Evolutionary conservation across 257 asterid species (phyloP).

Genomic region (Solanum medicagineum): DNA sequence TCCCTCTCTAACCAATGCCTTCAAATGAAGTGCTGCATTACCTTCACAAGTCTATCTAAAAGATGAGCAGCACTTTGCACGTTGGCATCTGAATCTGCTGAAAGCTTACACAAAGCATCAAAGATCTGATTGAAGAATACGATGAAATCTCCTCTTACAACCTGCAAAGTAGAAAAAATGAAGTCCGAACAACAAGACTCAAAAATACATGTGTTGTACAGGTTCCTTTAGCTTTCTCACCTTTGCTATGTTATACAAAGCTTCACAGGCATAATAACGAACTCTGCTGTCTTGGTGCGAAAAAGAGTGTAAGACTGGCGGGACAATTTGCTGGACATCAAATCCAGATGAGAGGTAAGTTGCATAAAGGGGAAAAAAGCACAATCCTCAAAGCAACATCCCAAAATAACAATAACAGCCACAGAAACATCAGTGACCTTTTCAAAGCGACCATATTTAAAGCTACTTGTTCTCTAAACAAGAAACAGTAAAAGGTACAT

Average conservation of each 20-base stretch:
- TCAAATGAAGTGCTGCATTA: constrained; percentile 1
- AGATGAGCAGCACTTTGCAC: constrained; percentile 99
- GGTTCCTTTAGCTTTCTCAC: constrained; percentile 20
- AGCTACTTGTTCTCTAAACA: neutral
- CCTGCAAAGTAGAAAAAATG: constrained; percentile 42
- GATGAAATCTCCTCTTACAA: constrained; percentile 96
- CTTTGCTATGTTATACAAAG: constrained; percentile 96
- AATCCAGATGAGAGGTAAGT: constrained; percentile 5
- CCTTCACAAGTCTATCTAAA: constrained; percentile 97
- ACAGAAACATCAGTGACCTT: neutral
- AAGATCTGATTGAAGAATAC: constrained; percentile 94
- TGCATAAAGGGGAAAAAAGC: constrained; percentile 1
- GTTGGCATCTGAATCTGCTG: constrained; percentile 94
- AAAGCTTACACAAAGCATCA: constrained; percentile 92
- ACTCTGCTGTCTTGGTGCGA: constrained; percentile 97
- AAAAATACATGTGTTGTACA: neutral
- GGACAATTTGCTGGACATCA: constrained; percentile 81
- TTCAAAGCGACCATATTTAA: neutral
- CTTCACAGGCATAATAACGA: constrained; percentile 99
- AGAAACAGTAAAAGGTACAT: neutral
- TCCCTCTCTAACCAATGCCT: neutral
- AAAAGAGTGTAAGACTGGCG: constrained; percentile 83
- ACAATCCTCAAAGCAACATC: neutral
- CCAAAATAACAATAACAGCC: neutral
- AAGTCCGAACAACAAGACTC: constrained; percentile 7